Conservation (phyloP, 129 eudicot genomes). For the Gnaphalium uliginosum region DNA sequence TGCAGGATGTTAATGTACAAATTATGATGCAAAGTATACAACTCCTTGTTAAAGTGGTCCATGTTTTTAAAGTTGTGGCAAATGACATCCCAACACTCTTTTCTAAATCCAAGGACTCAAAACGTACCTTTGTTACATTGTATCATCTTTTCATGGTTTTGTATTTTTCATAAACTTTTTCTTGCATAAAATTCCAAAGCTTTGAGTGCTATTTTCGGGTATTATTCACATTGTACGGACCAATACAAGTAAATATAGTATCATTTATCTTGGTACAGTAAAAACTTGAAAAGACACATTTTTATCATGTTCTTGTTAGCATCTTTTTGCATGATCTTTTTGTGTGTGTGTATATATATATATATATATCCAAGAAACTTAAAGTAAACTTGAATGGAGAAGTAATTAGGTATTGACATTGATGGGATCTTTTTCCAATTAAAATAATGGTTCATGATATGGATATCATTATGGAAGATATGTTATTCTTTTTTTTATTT, state of each 20-base stretch:
- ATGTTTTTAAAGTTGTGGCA: conserved; percentile 18
- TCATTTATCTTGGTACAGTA: not conserved
- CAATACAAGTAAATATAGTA: not conserved
- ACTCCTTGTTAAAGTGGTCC: conserved; percentile 37
- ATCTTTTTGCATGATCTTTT: not conserved
- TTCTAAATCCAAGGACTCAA: conserved; percentile 34
- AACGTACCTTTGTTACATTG: conserved; percentile 29
- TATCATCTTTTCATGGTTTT: conserved; percentile 35
- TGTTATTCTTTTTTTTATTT: not conserved
- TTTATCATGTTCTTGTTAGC: not conserved
- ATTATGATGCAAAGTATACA: conserved; percentile 20
- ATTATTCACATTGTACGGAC: not conserved
- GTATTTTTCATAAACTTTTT: conserved; percentile 22
- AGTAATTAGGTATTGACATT: not conserved
- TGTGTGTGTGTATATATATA: not conserved
- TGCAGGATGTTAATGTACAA: conserved; percentile 25
- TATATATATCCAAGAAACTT: not conserved
- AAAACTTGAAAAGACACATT: not conserved
- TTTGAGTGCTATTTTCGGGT: not conserved
- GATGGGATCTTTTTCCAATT: not conserved
- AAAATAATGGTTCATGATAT: not conserved
- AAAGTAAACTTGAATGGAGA: not conserved
- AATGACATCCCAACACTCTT: conserved; percentile 30
- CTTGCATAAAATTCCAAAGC: conserved; percentile 21
- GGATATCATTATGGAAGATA: not conserved